Evolutionary conservation across 495 filamentous ascomycete genomes (phyloP).

Genomic region (Aspergillus diversus): DNA sequence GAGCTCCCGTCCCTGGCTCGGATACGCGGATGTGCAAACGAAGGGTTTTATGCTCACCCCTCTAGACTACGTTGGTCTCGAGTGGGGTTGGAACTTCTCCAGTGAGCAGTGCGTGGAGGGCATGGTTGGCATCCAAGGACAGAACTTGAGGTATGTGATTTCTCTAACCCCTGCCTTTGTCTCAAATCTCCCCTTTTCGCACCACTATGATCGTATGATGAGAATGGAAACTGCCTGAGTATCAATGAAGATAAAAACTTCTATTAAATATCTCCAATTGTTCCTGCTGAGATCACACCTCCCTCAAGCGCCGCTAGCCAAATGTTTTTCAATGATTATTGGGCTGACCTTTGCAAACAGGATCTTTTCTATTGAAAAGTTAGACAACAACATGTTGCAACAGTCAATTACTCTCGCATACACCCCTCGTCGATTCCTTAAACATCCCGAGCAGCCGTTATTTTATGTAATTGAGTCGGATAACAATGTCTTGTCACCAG

Average conservation of each 20-base stretch:
- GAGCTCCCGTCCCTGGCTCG: conserved; percentile 89
- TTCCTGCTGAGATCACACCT: conserved; percentile 66
- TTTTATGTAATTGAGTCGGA: conserved; percentile 96
- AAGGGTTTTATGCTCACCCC: conserved; percentile 90
- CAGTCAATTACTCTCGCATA: conserved; percentile 87
- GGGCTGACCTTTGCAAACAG: conserved; percentile 49
- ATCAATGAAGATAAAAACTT: conserved; percentile 56
- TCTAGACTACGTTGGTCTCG: conserved; percentile 81
- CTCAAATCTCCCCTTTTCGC: conserved; percentile 10
- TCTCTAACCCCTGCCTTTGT: conserved; percentile 6
- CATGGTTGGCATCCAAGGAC: conserved; percentile 92
- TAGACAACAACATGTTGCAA: conserved; percentile 84
- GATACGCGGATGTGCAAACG: conserved; percentile 82
- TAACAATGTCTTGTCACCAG: conserved; percentile 79
- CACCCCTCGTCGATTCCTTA: conserved; percentile 84
- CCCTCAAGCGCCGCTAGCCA: conserved; percentile 1
- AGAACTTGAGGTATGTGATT: conserved; percentile 78
- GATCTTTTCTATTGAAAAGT: conserved; percentile 87
- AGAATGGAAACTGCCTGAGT: conserved; percentile 53
- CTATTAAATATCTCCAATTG: conserved; percentile 64
- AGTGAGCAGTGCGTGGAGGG: conserved; percentile 91
- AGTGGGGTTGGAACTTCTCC: conserved; percentile 95
- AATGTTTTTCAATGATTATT: conserved; percentile 20
- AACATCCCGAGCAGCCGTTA: conserved; percentile 82
- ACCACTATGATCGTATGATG: conserved; percentile 63